A percentile compares a stretch with the other conserved stretches of the same genome.
These are phyloP conservation scores for Ensete ventricosum DNA, from an alignment of 176 grass and related monocot genomes.

Conservation along the genomic window DNA sequence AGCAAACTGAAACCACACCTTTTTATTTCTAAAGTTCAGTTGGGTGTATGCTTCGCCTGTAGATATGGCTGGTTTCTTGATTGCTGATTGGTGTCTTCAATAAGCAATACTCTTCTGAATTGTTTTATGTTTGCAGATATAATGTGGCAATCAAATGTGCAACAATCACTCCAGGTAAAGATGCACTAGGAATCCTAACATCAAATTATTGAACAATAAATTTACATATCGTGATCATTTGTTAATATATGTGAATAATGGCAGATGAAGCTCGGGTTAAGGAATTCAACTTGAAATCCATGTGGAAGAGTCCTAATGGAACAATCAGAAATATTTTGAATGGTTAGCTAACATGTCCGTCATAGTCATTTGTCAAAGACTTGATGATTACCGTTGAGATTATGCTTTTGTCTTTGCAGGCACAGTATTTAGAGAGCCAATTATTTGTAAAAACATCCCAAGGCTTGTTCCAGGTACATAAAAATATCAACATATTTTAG, in stretches of 20 bases:
- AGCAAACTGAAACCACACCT: not conserved
- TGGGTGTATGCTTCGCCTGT: not conserved
- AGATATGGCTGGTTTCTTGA: not conserved
- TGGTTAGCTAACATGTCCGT: slow-evolving; percentile 24
- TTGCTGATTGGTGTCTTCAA: slow-evolving; percentile 2
- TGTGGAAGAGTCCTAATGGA: slow-evolving; percentile 82
- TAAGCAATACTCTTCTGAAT: not conserved
- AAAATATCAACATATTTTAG: not conserved
- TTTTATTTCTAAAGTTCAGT: not conserved
- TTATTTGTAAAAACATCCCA: slow-evolving; percentile 69
- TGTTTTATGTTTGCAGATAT: slow-evolving; percentile 42
- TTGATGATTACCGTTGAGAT: slow-evolving; percentile 11
- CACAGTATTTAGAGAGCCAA: slow-evolving; percentile 77
- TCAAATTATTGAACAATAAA: not conserved
- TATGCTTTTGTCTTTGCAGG: slow-evolving; percentile 29
- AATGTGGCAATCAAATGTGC: slow-evolving; percentile 78
- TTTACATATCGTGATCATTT: not conserved
- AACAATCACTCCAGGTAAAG: slow-evolving; percentile 71
- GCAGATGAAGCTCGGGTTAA: slow-evolving; percentile 69
- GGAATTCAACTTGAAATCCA: slow-evolving; percentile 67
- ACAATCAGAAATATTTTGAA: slow-evolving; percentile 75
- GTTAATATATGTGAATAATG: slow-evolving; percentile 16
- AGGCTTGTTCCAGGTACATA: slow-evolving; percentile 57
- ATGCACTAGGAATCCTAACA: not conserved
- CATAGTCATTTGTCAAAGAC: slow-evolving; percentile 8